These are phyloP conservation scores for Fusarium proliferatum DNA, from an alignment of 2,329 filamentous ascomycete species.

Conservation along the genomic window DNA sequence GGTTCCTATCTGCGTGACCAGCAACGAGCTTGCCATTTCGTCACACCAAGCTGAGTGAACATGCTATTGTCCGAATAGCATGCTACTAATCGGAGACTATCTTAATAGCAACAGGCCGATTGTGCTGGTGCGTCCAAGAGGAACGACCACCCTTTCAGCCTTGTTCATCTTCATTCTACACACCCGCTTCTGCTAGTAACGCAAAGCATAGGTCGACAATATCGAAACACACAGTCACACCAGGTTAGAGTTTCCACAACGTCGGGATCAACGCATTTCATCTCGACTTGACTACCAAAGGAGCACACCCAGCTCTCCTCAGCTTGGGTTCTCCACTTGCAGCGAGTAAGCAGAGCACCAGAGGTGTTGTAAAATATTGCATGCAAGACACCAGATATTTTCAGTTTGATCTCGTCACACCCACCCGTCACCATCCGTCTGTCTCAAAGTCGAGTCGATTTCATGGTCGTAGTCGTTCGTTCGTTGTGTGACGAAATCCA, in stretches of 20 bases:
- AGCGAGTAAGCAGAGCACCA: conserved; percentile 11
- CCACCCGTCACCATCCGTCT: conserved; percentile 46
- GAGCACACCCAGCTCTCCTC: conserved; percentile 45
- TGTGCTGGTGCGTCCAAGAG: neutral
- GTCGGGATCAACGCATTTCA: conserved; percentile 51
- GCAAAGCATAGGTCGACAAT: conserved; percentile 30
- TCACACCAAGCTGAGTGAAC: neutral
- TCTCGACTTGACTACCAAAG: conserved; percentile 54
- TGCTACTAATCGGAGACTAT: neutral
- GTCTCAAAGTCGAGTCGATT: conserved; percentile 42
- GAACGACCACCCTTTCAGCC: neutral
- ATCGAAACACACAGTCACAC: conserved; percentile 46
- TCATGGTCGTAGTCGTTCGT: conserved; percentile 40
- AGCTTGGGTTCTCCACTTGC: conserved; percentile 36
- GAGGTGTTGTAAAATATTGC: conserved; percentile 29
- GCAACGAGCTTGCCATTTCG: neutral
- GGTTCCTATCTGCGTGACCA: neutral
- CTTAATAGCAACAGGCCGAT: neutral
- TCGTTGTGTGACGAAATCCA: conserved; percentile 47
- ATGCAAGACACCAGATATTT: conserved; percentile 42
- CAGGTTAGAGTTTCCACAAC: conserved; percentile 42
- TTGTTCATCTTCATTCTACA: conserved; percentile 32
- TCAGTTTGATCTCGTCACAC: conserved; percentile 41
- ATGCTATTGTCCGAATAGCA: neutral
- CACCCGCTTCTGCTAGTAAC: neutral